A percentile compares a stretch with the other conserved stretches of the same genome.
These are phyloP conservation scores for Suhomyces vadensis DNA, from an alignment of 805 yeast species.

Conservation along the genomic window DNA sequence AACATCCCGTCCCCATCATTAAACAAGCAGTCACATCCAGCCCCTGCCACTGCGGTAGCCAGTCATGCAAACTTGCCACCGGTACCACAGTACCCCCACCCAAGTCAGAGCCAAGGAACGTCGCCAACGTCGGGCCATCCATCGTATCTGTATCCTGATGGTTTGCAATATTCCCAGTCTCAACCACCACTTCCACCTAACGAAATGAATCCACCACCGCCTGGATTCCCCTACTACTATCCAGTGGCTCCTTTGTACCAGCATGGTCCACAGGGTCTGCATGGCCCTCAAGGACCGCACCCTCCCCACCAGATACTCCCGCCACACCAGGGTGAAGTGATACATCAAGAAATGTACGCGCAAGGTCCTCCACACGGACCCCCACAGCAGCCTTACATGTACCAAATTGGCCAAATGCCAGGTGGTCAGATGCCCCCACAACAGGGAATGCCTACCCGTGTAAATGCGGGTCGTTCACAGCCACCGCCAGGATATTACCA, in stretches of 20 bases:
- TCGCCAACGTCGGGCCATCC: constrained; percentile 2
- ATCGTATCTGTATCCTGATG: not conserved
- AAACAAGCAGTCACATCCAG: constrained; percentile 1
- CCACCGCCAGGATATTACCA: constrained; percentile 5
- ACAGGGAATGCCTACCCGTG: not conserved
- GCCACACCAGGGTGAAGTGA: not conserved
- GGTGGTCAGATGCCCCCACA: constrained; percentile 2
- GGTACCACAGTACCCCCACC: constrained; percentile 4
- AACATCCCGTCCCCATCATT: constrained; percentile 2
- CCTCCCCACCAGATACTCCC: not conserved
- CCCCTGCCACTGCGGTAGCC: not conserved
- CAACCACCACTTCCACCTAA: not conserved
- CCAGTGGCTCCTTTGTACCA: constrained; percentile 8
- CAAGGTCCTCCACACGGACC: constrained; percentile 1
- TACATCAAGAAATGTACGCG: not conserved
- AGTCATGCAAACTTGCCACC: constrained; percentile 6
- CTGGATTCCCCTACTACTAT: constrained; percentile 7
- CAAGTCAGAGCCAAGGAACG: constrained; percentile 5
- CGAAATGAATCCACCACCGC: constrained; percentile 8
- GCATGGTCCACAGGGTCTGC: constrained; percentile 4
- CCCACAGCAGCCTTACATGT: constrained; percentile 4
- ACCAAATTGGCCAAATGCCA: constrained; percentile 4
- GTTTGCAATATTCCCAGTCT: not conserved
- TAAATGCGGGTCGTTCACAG: not conserved
- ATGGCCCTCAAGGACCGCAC: not conserved